Base-by-base conservation (phyloP, 345 rosid genomes). In the Salix exigua region DNA sequence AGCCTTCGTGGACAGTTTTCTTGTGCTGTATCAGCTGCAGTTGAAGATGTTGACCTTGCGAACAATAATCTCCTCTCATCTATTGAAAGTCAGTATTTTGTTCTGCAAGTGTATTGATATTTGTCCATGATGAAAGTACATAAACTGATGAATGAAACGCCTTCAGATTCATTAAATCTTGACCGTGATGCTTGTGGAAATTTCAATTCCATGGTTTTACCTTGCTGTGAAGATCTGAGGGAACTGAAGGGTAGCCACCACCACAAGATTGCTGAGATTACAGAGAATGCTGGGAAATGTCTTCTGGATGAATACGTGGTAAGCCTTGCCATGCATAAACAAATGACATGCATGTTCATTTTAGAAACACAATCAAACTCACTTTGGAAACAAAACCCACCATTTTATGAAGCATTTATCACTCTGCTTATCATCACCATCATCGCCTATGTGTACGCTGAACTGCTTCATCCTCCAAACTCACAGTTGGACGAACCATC, bases 401-500 rank as follows among this genome's bases (percentile, higher is more conserved):
- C 14, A 12, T 44, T 44, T 42, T 42, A 10, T 42, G 2, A 42
- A 42, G 4, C 46, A 12, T 42, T 11, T 5, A 38, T 40, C 44
- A 40, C 13, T 40, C 14, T 40, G 44, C 12, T 40, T 40, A 40
- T 40, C 44, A 2, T 40, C 35, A 31, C 35, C 37, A 33, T 33
- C 37, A 33, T 33, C 44, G 11, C 14, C 12, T 18, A 6, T 50
- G 55, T 16, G 55, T 46, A 3, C 50, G 46, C 66, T 61, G 37
- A 42, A 19, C 25, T 75, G 55, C 63, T 61, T 2, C 40, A 35
- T 38, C 38, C 21, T 73, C n/a, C 4, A 44, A 33, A 53, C 65
- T 4, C 28, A 70, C 79, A 96, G 99, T 92, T 94, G 77, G 98
- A 96, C 74, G 91, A 92, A 71, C 94, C 97, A 19, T 89, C 99